These are phyloP conservation scores for Ascochyta viciae-villosae DNA, from an alignment of 2,329 filamentous ascomycete species.

Conservation along the genomic window DNA sequence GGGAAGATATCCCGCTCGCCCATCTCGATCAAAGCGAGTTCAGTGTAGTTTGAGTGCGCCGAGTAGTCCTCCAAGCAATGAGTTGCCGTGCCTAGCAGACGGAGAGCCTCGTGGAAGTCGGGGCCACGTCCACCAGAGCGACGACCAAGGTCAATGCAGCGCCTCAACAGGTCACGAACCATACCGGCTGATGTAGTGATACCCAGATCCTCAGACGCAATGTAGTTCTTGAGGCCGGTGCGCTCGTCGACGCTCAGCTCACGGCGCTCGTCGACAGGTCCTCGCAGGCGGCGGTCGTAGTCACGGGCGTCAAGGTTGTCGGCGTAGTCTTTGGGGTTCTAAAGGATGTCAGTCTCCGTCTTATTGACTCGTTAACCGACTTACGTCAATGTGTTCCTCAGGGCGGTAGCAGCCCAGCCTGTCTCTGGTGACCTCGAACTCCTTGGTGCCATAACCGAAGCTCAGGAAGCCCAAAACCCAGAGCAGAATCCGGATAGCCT, in stretches of 20 bases:
- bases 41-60: conserved; percentile 91
- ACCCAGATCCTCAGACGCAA: conserved; percentile 78
- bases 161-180: conserved; percentile 74
- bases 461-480: conserved; percentile 90
- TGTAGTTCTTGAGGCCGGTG: conserved; percentile 84
- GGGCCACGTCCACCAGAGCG: conserved; percentile 73
- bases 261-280: conserved; percentile 76
- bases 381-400: conserved; percentile 74
- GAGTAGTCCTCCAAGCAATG: conserved; percentile 92
- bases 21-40: conserved; percentile 86
- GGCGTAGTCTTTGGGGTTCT: conserved; percentile 69
- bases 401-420: conserved; percentile 78
- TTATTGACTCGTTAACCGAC: neutral
- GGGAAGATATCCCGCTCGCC: conserved; percentile 84
- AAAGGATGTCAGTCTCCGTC: conserved; percentile 8
- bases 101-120: conserved; percentile 87
- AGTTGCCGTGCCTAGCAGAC: conserved; percentile 83
- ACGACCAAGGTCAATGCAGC: conserved; percentile 81
- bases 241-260: conserved; percentile 79
- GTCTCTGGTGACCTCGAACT: conserved; percentile 84
- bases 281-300: conserved; percentile 82
- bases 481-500: conserved; percentile 87
- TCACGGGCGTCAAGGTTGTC: conserved; percentile 85
- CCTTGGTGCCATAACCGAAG: conserved; percentile 81
- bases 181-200: conserved; percentile 85